These are phyloP conservation scores for Hypoxylon sp. DNA, from an alignment of 2,329 filamentous ascomycete species.

Conservation along the genomic window DNA sequence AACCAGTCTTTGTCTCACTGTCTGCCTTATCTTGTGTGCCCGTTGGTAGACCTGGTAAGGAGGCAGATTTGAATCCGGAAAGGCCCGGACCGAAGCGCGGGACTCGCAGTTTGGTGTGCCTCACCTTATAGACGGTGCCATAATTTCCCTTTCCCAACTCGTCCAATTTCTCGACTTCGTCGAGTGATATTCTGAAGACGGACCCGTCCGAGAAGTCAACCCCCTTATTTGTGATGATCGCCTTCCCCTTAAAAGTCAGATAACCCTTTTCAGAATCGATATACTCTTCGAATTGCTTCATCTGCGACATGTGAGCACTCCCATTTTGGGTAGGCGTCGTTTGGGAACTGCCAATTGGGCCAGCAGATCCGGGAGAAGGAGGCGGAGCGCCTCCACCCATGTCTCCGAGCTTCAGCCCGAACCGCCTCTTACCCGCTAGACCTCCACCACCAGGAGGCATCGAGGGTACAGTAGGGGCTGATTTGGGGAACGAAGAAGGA, in stretches of 20 bases:
- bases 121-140: constrained; percentile 96
- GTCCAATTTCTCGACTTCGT: constrained; percentile 90
- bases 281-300: constrained; percentile 77
- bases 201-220: constrained; percentile 93
- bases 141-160: constrained; percentile 99
- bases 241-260: constrained; percentile 92
- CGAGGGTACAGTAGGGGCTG: constrained; percentile 63
- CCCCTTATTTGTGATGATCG: constrained; percentile 86
- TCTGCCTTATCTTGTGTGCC: constrained; percentile 48
- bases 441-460: constrained; percentile 47
- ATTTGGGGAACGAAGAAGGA: constrained; percentile 64
- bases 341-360: constrained; percentile 54
- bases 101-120: constrained; percentile 76
- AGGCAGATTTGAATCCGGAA: constrained; percentile 60
- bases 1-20: constrained; percentile 55
- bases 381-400: constrained; percentile 56
- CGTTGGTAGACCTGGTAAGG: constrained; percentile 55
- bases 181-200: constrained; percentile 92
- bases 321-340: constrained; percentile 51
- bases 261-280: constrained; percentile 93
- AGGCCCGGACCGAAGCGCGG: constrained; percentile 72
- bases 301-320: constrained; percentile 59
- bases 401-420: constrained; percentile 72
- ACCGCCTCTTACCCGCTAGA: constrained; percentile 74
- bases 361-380: constrained; percentile 57